phyloP scores from a whole-genome alignment of 2,329 filamentous ascomycete species.

The Colletotrichum limetticola region DNA sequence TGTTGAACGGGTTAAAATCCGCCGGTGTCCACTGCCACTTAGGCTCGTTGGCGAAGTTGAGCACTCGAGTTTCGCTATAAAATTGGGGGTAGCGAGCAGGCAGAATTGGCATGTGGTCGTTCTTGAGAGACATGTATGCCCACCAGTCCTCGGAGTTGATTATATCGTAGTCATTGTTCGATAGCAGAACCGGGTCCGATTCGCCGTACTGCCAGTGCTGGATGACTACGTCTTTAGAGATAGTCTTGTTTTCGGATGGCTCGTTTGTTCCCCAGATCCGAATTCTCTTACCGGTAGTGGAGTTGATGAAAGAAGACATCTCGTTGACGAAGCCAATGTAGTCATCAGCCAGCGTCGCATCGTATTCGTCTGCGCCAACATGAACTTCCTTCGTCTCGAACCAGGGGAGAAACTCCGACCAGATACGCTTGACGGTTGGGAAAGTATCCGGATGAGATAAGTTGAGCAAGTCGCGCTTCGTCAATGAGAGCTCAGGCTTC shows the following conservation, averaged over 20 bases:
- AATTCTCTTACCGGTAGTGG: slow-evolving; percentile 51
- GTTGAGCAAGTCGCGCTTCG: slow-evolving; percentile 59
- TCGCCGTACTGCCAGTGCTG: slow-evolving; percentile 55
- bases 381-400: slow-evolving; percentile 64
- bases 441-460: slow-evolving; percentile 62
- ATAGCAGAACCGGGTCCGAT: slow-evolving; percentile 54
- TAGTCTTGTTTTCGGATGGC: slow-evolving; percentile 49
- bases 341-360: slow-evolving; percentile 52
- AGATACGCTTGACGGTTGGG: slow-evolving; percentile 60
- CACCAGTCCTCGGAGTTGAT: slow-evolving; percentile 62
- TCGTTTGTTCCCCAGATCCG: slow-evolving; percentile 64
- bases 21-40: slow-evolving; percentile 59
- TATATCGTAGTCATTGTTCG: slow-evolving; percentile 48
- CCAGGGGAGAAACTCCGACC: slow-evolving; percentile 64
- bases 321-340: slow-evolving; percentile 63
- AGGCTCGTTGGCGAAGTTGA: slow-evolving; percentile 53
- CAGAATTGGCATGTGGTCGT: slow-evolving; percentile 57
- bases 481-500: slow-evolving; percentile 62
- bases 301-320: slow-evolving; percentile 55
- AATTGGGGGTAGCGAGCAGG: slow-evolving; percentile 58
- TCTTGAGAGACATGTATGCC: slow-evolving; percentile 66
- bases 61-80: slow-evolving; percentile 54
- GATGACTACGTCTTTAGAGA: slow-evolving; percentile 51
- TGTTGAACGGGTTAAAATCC: slow-evolving; percentile 55
- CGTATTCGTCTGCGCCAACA: slow-evolving; percentile 65